Evolutionary conservation across 75 land plant genomes (phyloP).

Genomic region (Picea glauca): DNA sequence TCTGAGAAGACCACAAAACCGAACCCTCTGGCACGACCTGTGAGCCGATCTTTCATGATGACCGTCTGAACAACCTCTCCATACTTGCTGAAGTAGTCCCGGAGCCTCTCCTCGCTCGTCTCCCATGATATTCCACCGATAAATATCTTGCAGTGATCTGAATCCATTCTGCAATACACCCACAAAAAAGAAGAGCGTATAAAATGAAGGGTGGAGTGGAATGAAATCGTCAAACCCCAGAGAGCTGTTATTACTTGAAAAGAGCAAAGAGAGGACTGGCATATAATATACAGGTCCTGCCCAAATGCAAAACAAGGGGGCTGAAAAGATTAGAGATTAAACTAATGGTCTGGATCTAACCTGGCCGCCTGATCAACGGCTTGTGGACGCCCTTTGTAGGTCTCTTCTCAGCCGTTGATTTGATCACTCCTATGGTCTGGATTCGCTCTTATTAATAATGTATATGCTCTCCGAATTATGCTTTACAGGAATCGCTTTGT

Average conservation of each 20-base stretch:
- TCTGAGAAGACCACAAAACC: slow-evolving; percentile 63
- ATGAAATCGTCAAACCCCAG: not conserved
- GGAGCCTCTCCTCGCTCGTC: slow-evolving; percentile 53
- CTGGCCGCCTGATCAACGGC: not conserved
- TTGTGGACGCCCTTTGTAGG: not conserved
- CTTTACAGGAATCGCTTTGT: not conserved
- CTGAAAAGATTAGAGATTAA: too few relatives aligned
- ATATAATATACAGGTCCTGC: not conserved
- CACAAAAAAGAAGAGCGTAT: not conserved
- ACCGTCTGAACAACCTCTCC: slow-evolving; percentile 58
- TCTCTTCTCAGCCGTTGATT: not conserved
- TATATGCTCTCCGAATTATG: not conserved
- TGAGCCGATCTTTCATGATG: slow-evolving; percentile 59
- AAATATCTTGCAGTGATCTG: slow-evolving; percentile 72
- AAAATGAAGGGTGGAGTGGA: not conserved
- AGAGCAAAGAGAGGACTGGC: too few relatives aligned
- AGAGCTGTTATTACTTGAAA: not conserved
- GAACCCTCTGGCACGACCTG: slow-evolving; percentile 59
- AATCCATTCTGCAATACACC: slow-evolving; percentile 35
- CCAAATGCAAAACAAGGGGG: too few relatives aligned
- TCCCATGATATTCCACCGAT: slow-evolving; percentile 79
- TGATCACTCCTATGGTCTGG: not conserved
- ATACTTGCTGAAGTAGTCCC: slow-evolving; percentile 48
- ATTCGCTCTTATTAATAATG: not conserved
- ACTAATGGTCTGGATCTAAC: not conserved